These are phyloP conservation scores for Xylaria intraflava DNA, from an alignment of 495 filamentous ascomycete species.

Conservation along the genomic window DNA sequence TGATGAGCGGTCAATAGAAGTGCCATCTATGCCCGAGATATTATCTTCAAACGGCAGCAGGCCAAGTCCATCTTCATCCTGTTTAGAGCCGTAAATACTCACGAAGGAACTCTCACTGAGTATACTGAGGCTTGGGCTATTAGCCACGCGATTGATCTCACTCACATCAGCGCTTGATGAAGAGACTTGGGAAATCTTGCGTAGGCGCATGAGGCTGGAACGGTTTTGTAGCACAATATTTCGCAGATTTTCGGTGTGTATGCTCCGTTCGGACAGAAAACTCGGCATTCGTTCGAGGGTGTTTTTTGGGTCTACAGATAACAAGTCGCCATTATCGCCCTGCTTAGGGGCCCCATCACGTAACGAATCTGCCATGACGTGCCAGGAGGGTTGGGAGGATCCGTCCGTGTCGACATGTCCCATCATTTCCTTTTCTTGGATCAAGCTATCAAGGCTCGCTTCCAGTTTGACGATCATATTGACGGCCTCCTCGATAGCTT, in stretches of 20 bases:
- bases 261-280: slow-evolving; percentile 56
- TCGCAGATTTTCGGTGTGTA: slow-evolving; percentile 58
- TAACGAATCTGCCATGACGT: slow-evolving; percentile 4
- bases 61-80: slow-evolving; percentile 11
- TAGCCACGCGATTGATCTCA: slow-evolving; percentile 31
- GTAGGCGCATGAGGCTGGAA: slow-evolving; percentile 38
- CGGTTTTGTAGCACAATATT: slow-evolving; percentile 52
- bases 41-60: slow-evolving; percentile 19
- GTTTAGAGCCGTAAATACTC: slow-evolving; percentile 53
- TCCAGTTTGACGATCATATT: slow-evolving; percentile 72
- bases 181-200: slow-evolving; percentile 28
- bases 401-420: slow-evolving; percentile 30
- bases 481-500: slow-evolving; percentile 75
- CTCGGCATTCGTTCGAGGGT: slow-evolving; percentile 53
- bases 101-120: slow-evolving; percentile 76
- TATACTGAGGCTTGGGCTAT: slow-evolving; percentile 67
- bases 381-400: slow-evolving; percentile 18
- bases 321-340: slow-evolving; percentile 12
- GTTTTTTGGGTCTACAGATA: slow-evolving; percentile 15
- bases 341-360: slow-evolving; percentile 15
- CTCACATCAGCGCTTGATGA: slow-evolving; percentile 31
- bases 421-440: slow-evolving; percentile 37
- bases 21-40: slow-evolving; percentile 25
- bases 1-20: slow-evolving; percentile 12
- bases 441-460: slow-evolving; percentile 53